These are phyloP conservation scores for Penicillium sp. DNA, from an alignment of 2,329 filamentous ascomycete genomes.

Conservation along the genomic window DNA sequence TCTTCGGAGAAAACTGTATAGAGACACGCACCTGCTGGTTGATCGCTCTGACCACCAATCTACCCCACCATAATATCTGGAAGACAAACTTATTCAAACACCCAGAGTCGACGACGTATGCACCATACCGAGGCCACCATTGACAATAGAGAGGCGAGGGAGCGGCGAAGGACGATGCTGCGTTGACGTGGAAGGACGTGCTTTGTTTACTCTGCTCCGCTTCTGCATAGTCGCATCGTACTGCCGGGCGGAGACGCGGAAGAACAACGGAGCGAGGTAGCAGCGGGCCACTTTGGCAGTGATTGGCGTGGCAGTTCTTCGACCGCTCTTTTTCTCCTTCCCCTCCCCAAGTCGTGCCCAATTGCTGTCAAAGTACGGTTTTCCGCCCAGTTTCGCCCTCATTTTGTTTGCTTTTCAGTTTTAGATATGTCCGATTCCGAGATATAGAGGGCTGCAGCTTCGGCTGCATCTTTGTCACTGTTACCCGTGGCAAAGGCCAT, in stretches of 20 bases:
- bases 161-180: constrained; percentile 12
- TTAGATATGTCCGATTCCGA: constrained; percentile 34
- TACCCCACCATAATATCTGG: constrained; percentile 40
- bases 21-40: constrained; percentile 35
- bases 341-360: constrained; percentile 10
- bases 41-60: constrained; percentile 38
- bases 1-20: constrained; percentile 20
- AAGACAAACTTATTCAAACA: constrained; percentile 20
- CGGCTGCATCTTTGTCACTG: constrained; percentile 47
- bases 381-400: constrained; percentile 12
- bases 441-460: constrained; percentile 49
- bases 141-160: constrained; percentile 15
- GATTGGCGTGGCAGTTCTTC: constrained; percentile 10
- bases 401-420: constrained; percentile 13
- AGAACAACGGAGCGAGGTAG: constrained; percentile 26
- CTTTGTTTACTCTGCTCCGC: constrained; percentile 40
- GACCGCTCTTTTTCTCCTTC: constrained; percentile 27
- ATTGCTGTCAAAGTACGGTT: constrained; percentile 16
- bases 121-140: constrained; percentile 26
- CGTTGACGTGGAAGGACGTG: constrained; percentile 35
- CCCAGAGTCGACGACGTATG: constrained; percentile 19
- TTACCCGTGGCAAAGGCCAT: constrained; percentile 33
- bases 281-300: neutral
- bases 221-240: constrained; percentile 10
- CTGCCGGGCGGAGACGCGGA: constrained; percentile 28